These are phyloP conservation scores for Sugiyamaella castrensis DNA, from an alignment of 1,139 yeast species.

Conservation along the genomic window DNA sequence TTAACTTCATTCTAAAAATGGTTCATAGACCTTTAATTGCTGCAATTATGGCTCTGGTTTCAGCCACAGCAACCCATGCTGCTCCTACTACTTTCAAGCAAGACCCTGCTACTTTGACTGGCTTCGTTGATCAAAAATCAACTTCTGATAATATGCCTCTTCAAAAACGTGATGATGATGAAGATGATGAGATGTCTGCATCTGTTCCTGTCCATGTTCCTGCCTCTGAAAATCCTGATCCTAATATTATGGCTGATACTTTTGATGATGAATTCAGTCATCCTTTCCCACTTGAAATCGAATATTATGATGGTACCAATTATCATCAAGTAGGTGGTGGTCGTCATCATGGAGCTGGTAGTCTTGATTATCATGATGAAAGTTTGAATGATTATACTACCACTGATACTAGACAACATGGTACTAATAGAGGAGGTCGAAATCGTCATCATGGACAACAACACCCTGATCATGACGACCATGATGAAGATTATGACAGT, in stretches of 20 bases:
- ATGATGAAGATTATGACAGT: conserved; percentile 6
- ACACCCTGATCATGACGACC: conserved; percentile 5
- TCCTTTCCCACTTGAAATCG: not conserved
- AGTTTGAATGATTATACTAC: not conserved
- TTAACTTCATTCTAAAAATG: not conserved
- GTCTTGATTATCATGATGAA: not conserved
- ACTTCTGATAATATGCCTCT: not conserved
- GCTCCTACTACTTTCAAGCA: not conserved
- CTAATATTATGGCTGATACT: too few species aligned
- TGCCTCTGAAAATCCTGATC: too few species aligned
- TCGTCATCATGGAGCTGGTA: not conserved
- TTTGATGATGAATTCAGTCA: not conserved
- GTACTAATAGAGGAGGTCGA: not conserved
- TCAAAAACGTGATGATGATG: conserved; percentile 9
- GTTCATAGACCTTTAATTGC: conserved; percentile 9
- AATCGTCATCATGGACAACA: conserved; percentile 3
- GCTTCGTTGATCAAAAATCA: not conserved
- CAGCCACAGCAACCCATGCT: conserved; percentile 2
- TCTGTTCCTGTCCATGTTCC: too few species aligned
- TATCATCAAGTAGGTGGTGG: not conserved
- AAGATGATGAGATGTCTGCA: conserved; percentile 1
- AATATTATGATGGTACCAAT: not conserved
- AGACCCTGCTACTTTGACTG: conserved; percentile 1
- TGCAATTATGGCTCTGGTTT: conserved; percentile 4
- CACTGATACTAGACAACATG: too few species aligned